Conservation (phyloP, 2,329 filamentous ascomycete genomes). For the Cadophora gregata region DNA sequence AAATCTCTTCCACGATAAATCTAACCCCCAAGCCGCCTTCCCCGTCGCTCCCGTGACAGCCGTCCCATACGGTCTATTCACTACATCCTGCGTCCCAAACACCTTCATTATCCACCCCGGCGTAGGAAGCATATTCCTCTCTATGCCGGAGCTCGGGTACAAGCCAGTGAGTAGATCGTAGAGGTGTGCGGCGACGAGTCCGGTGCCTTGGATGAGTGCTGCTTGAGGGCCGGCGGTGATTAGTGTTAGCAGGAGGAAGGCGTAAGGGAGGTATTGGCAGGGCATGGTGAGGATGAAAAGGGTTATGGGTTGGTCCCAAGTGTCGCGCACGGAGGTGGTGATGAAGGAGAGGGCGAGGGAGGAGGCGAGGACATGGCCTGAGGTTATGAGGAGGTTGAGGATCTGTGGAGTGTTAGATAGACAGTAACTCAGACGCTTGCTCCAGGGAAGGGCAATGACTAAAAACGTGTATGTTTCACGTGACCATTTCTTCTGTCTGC, state of each 20-base stretch:
- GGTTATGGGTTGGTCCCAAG: slow-evolving; percentile 72
- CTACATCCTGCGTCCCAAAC: slow-evolving; percentile 21
- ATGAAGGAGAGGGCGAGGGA: slow-evolving; percentile 77
- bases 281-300: slow-evolving; percentile 85
- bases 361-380: slow-evolving; percentile 55
- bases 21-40: slow-evolving; percentile 22
- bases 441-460: no score
- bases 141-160: slow-evolving; percentile 85
- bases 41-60: slow-evolving; percentile 6
- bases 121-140: slow-evolving; percentile 75
- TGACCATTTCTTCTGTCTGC: neutral
- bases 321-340: slow-evolving; percentile 85
- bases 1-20: slow-evolving; percentile 76
- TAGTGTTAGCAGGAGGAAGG: slow-evolving; percentile 76
- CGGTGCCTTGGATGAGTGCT: slow-evolving; percentile 70
- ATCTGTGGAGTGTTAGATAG: slow-evolving; percentile 45
- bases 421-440: no score
- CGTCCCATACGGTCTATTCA: slow-evolving; percentile 27
- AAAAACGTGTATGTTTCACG: no score
- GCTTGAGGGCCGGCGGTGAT: slow-evolving; percentile 64
- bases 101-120: slow-evolving; percentile 50
- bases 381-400: slow-evolving; percentile 54
- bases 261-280: slow-evolving; percentile 78
- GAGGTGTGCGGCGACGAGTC: slow-evolving; percentile 80
- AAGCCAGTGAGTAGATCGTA: slow-evolving; percentile 86